Percentiles rank a stretch among this genome's conserved stretches.
phyloP scores from a whole-genome alignment of 2,329 filamentous ascomycete species.

The Leptographium radiaticola region DNA sequence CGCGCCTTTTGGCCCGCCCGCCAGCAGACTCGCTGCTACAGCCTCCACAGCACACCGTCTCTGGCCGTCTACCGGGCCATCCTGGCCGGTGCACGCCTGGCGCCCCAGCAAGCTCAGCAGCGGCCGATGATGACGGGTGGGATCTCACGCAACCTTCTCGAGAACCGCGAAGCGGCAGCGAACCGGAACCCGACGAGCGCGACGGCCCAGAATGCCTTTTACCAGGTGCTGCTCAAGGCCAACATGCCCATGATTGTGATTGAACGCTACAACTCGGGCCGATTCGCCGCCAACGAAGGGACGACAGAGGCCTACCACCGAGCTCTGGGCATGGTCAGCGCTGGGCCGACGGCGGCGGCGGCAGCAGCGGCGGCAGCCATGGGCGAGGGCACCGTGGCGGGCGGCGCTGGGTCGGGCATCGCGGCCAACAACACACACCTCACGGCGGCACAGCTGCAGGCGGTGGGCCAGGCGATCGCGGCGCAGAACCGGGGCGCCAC shows the following conservation, averaged over 20 bases:
- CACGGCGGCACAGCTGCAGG: conserved; percentile 55
- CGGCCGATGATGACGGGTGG: conserved; percentile 21
- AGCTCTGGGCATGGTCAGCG: conserved; percentile 42
- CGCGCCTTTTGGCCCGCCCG: background rate
- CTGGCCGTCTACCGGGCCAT: background rate
- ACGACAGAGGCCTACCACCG: conserved; percentile 70
- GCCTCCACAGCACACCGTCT: background rate
- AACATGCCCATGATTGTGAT: conserved; percentile 90
- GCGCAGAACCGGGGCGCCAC: conserved; percentile 57
- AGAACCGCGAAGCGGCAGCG: conserved; percentile 77
- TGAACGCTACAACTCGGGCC: conserved; percentile 75
- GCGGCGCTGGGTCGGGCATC: conserved; percentile 12
- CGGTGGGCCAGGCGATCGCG: conserved; percentile 69
- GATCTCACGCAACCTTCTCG: conserved; percentile 54
- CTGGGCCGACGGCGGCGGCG: conserved; percentile 7
- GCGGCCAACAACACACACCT: conserved; percentile 20
- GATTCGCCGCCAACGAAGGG: conserved; percentile 67
- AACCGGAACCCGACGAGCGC: conserved; percentile 86
- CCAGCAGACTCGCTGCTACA: conserved; percentile 6
- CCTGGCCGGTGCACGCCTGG: conserved; percentile 1
- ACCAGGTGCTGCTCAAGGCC: conserved; percentile 76
- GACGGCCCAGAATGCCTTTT: conserved; percentile 84
- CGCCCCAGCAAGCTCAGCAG: conserved; percentile 1
- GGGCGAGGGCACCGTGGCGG: conserved; percentile 1
- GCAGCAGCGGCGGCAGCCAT: background rate